Evolutionary conservation across 2,329 filamentous ascomycete genomes (phyloP).

Genomic region (Paraconiothyrium brasiliense): DNA sequence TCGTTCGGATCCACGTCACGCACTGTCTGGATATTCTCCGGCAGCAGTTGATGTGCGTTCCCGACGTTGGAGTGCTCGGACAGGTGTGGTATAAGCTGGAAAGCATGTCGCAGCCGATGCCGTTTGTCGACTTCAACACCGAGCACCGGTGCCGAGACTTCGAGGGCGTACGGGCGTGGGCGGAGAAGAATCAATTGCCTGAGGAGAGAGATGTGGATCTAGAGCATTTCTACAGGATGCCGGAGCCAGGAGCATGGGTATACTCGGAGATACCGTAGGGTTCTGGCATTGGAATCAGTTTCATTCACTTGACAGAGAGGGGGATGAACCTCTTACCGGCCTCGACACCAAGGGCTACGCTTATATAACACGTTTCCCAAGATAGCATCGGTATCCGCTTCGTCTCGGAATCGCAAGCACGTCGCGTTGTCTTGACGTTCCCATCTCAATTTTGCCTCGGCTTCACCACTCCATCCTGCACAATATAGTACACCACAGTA

Average conservation of each 20-base stretch:
- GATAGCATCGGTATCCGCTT: not conserved
- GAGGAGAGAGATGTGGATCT: slow-evolving; percentile 50
- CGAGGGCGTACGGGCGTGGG: slow-evolving; percentile 63
- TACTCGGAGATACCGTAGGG: slow-evolving; percentile 40
- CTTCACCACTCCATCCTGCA: slow-evolving; percentile 88
- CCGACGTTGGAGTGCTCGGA: slow-evolving; percentile 68
- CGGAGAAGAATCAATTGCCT: slow-evolving; percentile 62
- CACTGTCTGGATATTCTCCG: slow-evolving; percentile 70
- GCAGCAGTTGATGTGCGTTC: slow-evolving; percentile 70
- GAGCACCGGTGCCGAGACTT: slow-evolving; percentile 68
- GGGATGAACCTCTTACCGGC: not conserved
- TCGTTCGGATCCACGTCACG: slow-evolving; percentile 64
- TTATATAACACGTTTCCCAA: not conserved
- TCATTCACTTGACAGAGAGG: not conserved
- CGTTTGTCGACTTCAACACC: slow-evolving; percentile 71
- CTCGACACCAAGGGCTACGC: not conserved
- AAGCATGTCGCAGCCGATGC: slow-evolving; percentile 54
- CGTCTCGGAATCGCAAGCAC: not conserved
- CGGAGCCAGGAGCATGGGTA: slow-evolving; percentile 44
- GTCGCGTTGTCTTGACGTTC: not conserved
- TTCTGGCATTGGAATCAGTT: not conserved
- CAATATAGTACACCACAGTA: slow-evolving; percentile 83
- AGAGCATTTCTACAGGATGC: slow-evolving; percentile 54
- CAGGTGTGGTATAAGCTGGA: slow-evolving; percentile 66
- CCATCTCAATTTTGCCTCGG: slow-evolving; percentile 75